Evolutionary conservation across 2,329 filamentous ascomycete species (phyloP), one percentile per base, ranked within the genome.

Genomic region (Monosporascus sp.): DNA sequence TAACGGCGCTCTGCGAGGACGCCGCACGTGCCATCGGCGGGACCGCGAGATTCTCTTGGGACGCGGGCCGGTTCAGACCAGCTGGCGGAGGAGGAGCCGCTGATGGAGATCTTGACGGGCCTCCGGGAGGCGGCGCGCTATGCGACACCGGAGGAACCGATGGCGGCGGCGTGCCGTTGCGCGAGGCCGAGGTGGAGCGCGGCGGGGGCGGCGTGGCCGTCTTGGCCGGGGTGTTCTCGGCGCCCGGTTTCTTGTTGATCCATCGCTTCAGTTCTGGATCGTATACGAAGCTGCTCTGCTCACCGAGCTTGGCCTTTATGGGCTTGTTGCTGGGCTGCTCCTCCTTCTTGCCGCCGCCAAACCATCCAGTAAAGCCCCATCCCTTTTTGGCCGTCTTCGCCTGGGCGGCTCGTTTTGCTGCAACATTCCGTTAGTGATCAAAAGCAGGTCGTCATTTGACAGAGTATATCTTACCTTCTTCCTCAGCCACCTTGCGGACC

Each of bases 191-290:
- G 7, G 75, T 73, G 6, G 76, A 80, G 61, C 80, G 85, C 0
- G 92, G 92, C 5, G 91, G 92, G 1, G 94, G 92, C 1, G 93
- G 89, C 0, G 91, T 85, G 1, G 85, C 85, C 47, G 80, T 76
- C 58, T 84, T 80, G 3, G 81, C 75, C 26, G 79, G 75, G 8
- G 74, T 74, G 44, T 81, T 81, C 52, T 88, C 86, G 7, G 82
- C 80, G 14, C 86, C 86, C 11, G 84, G 84, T 68, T 96, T 97
- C 77, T 97, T 97, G 76, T 99, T 97, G 68, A 99, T 80, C 95
- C 95, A 99, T 68, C 94, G 91, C 76, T 96, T 95, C 50, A 96
- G 81, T n/a, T 97, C 89, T 2, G 91, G 88, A 66, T 99, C 94
- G 65, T 94, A 99, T 61, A 93, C 87, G 71, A 99, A 97, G 46